Base-by-base conservation (phyloP, 2,329 filamentous ascomycete genomes). In the Venturia aucupariae region DNA sequence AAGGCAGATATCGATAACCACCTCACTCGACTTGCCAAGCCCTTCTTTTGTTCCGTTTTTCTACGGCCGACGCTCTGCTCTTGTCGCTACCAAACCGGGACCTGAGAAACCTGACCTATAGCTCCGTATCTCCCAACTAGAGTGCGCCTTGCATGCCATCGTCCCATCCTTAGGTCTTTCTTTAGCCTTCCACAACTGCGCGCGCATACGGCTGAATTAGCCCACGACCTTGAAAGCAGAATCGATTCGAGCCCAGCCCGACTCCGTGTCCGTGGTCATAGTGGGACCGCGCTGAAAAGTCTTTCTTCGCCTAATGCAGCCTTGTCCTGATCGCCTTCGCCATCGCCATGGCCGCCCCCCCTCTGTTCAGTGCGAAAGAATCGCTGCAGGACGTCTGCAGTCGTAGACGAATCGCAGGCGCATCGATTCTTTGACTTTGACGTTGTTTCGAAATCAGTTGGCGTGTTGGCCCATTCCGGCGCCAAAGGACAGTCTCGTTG, bases 231-330 rank as follows among this genome's bases (percentile, higher is more conserved):
- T 57, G 17, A 27, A 35, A 32, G 30, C 30, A 32, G 17, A 35
- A n/a, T 35, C 15, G 19, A 35, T 35, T 57, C 46, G 22, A 15
- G 51, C 11, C 30, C 51, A 35, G 30, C 51, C 27, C 51, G n/a
- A 57, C 30, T 19, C 51, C 35, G 10, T n/a, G 30, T 19, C 51
- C 35, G 10, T n/a, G 30, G 51, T 57, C 51, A 57, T 57, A 35
- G 51, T 57, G 51, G 51, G 51, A 57, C 51, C 51, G 15, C 11
- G 17, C 30, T 35, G 51, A 57, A 57, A 57, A 57, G 51, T 57
- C 51, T 57, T 57, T n/a, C 30, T 32, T 35, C 13, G 51, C 15
- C 51, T 57, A 57, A 57, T 35, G 51, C 51, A 57, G 51, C 27
- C 11, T 35, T 17, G 4, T 57, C 51, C 8, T 35, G 35, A 35